Base-by-base conservation (phyloP, 371 early-diverging fungal genomes). In the Mucor mucedo region DNA sequence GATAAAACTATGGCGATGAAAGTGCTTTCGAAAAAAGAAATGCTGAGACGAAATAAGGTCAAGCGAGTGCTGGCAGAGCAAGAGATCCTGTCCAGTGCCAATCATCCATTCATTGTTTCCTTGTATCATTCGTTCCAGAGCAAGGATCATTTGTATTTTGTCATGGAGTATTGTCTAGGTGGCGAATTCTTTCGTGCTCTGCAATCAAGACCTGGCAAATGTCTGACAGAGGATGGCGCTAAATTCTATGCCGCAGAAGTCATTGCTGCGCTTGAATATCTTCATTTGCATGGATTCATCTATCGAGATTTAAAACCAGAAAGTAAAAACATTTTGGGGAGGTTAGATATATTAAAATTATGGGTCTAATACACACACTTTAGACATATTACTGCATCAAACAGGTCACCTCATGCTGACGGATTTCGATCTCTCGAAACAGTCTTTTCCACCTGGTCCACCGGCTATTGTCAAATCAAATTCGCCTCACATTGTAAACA, bases 241-340 rank as follows among this genome's bases (percentile, higher is more conserved):
- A 85, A 90, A 68, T 99, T 99, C 69, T 99, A 98, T 74, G 97
- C 97, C 0, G 98, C 98, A 29, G 99, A 99, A 72, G 96, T 99
- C 10, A 86, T 95, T 61, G 80, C 83, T 1, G 90, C 94, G 5
- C 83, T 99, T 32, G 98, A 98, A 69, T 97, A 95, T 68, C 80
- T 99, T 65, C 99, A 98, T 74, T 79, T 94, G 35, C 91, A 92
- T 77, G 98, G 96, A 0, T 95, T 94, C 65, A 94, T 99, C 41
- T 99, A 99, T 78, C 82, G 99, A 52, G 99, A 99, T 77, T 79
- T 99, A 64, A 99, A 99, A 73, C 99, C 99, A 32, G 99, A 99
- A 70, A 99, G 96, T 92, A 4, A 44, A 21, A 21, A 21, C 21
- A 21, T 21, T 21, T 21, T 21, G 21, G 21, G 21, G 21, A 21